Conservation (phyloP, 2,329 filamentous ascomycete genomes). For the Thelonectria discophora region DNA sequence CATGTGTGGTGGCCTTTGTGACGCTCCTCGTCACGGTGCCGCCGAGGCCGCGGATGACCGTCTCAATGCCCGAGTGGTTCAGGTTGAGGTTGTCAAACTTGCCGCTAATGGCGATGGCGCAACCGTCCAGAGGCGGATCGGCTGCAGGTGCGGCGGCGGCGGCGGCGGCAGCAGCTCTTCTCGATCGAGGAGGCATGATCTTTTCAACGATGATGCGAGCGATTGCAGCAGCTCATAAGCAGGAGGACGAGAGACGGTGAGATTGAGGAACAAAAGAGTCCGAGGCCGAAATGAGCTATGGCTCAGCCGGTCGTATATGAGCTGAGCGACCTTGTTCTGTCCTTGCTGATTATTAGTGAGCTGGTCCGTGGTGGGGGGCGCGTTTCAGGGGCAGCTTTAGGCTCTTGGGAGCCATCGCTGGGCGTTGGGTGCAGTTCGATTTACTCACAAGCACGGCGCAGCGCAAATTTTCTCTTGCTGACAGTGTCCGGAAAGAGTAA, state of each 20-base stretch:
- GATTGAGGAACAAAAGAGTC: background rate
- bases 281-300: slow-evolving; percentile 14
- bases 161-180: slow-evolving; percentile 21
- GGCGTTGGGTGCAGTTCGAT: no score
- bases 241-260: background rate
- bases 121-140: slow-evolving; percentile 55
- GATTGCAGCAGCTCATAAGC: background rate
- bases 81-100: slow-evolving; percentile 66
- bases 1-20: slow-evolving; percentile 61
- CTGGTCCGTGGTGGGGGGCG: slow-evolving; percentile 10
- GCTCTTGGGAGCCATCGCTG: no score
- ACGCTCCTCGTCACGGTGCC: slow-evolving; percentile 58
- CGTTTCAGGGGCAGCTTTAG: slow-evolving; percentile 31
- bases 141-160: slow-evolving; percentile 34
- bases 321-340: slow-evolving; percentile 4
- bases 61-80: slow-evolving; percentile 56
- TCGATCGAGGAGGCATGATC: slow-evolving; percentile 37
- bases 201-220: background rate
- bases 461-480: slow-evolving; percentile 5
- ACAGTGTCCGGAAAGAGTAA: slow-evolving; percentile 36
- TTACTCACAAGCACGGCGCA: background rate
- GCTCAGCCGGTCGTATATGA: slow-evolving; percentile 9
- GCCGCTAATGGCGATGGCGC: slow-evolving; percentile 66
- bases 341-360: slow-evolving; percentile 26
- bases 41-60: slow-evolving; percentile 58